Evolutionary conservation across 345 rosid genomes (phyloP).

Genomic region (Acer yangbiense): DNA sequence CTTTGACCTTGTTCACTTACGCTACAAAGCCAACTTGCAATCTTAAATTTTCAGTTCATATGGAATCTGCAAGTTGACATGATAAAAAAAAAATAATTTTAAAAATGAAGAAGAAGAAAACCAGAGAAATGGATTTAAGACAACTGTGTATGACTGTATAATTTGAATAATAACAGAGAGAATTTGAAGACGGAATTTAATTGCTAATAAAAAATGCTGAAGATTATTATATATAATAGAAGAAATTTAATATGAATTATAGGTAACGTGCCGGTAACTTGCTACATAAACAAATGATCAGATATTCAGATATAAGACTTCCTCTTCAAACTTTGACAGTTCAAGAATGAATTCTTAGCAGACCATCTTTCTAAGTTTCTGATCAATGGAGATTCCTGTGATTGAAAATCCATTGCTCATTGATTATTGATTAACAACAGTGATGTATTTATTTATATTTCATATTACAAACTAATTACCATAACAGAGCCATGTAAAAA

Average conservation of each 20-base stretch:
- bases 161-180: background rate
- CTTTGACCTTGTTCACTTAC: constrained; percentile 17
- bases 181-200: no score
- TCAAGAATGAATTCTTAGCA: background rate
- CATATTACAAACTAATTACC: no score
- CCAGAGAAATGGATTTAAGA: background rate
- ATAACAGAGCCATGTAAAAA: no score
- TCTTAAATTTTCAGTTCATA: background rate
- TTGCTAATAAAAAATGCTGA: background rate
- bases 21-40: constrained; percentile 24
- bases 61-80: background rate
- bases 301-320: background rate
- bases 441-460: no score
- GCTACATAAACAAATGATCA: background rate
- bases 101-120: no score
- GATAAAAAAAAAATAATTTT: no score
- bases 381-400: background rate
- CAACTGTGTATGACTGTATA: background rate
- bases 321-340: background rate
- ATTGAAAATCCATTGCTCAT: no score
- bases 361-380: background rate
- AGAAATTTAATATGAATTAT: background rate
- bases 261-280: constrained; percentile 3
- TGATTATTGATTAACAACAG: no score
- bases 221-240: no score